phyloP scores from a whole-genome alignment of 1,139 yeast genomes.

The Petasospora rhodanensis region DNA sequence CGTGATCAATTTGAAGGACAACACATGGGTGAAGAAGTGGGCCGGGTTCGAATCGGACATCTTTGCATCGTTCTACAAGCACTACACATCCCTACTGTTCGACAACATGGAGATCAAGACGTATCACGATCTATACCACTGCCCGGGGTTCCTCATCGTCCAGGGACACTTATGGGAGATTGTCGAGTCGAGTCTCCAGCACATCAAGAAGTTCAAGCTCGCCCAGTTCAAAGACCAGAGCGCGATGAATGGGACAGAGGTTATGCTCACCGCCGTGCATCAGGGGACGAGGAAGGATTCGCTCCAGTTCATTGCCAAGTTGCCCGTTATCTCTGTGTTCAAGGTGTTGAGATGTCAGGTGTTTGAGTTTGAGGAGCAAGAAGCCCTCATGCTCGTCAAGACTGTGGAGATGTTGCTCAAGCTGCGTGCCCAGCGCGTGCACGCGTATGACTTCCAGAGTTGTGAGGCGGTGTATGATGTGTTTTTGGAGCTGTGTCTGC shows the following conservation, averaged over 20 bases:
- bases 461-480: slow-evolving; percentile 45
- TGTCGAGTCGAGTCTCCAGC: slow-evolving; percentile 25
- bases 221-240: slow-evolving; percentile 9
- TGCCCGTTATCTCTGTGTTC: slow-evolving; percentile 19
- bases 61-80: slow-evolving; percentile 71
- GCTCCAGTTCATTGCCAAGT: slow-evolving; percentile 26
- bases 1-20: slow-evolving; percentile 19
- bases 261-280: slow-evolving; percentile 5
- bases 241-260: slow-evolving; percentile 4
- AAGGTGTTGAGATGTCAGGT: slow-evolving; percentile 5
- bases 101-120: background rate
- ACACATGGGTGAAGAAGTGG: slow-evolving; percentile 64
- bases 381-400: slow-evolving; percentile 4
- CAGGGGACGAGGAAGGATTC: slow-evolving; percentile 6
- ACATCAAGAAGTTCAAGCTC: slow-evolving; percentile 19
- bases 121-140: slow-evolving; percentile 6
- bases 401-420: slow-evolving; percentile 31
- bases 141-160: slow-evolving; percentile 31
- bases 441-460: slow-evolving; percentile 36
- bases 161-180: slow-evolving; percentile 34
- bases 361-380: slow-evolving; percentile 6
- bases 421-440: slow-evolving; percentile 31
- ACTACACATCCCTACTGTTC: slow-evolving; percentile 38
- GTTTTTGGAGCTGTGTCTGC: slow-evolving; percentile 15
- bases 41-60: slow-evolving; percentile 44